Conservation (phyloP, 1,284 basidiomycete genomes). For the Lignosus rhinocerotis region DNA sequence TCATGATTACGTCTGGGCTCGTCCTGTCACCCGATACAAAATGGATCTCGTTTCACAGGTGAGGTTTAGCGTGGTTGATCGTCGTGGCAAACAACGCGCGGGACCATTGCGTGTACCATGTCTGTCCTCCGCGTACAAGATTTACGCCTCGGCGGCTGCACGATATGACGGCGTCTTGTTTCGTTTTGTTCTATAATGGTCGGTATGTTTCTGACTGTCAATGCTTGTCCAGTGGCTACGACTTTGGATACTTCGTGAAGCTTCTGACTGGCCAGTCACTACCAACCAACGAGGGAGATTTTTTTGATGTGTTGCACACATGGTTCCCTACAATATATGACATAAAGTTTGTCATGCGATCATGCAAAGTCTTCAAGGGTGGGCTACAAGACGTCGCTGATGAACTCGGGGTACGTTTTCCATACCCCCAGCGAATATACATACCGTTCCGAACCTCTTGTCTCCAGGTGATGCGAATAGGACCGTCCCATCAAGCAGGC, state of each 20-base stretch:
- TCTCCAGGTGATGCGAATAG: conserved; percentile 81
- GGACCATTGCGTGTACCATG: conserved; percentile 6
- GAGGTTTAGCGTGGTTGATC: conserved; percentile 35
- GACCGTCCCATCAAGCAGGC: conserved; percentile 93
- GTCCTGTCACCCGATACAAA: conserved; percentile 89
- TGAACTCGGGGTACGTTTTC: conserved; percentile 72
- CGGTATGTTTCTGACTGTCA: neutral
- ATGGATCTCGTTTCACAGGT: conserved; percentile 99
- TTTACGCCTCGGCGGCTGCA: conserved; percentile 4
- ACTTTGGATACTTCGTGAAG: conserved; percentile 98
- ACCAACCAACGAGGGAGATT: conserved; percentile 87
- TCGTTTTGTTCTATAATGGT: neutral
- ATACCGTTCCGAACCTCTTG: neutral
- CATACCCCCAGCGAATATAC: conserved; percentile 12
- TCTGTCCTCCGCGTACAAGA: neutral
- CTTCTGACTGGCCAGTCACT: conserved; percentile 88
- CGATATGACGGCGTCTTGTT: neutral
- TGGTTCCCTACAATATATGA: conserved; percentile 99
- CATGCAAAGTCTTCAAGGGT: conserved; percentile 86
- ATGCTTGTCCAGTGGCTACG: conserved; percentile 78
- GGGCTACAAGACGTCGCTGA: conserved; percentile 97
- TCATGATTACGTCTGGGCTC: conserved; percentile 94
- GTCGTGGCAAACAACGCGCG: conserved; percentile 16
- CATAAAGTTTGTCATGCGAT: conserved; percentile 96
- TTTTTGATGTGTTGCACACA: conserved; percentile 85